These are phyloP conservation scores for Erodium chrysanthum DNA, from an alignment of 441 rosid species.

Conservation along the genomic window DNA sequence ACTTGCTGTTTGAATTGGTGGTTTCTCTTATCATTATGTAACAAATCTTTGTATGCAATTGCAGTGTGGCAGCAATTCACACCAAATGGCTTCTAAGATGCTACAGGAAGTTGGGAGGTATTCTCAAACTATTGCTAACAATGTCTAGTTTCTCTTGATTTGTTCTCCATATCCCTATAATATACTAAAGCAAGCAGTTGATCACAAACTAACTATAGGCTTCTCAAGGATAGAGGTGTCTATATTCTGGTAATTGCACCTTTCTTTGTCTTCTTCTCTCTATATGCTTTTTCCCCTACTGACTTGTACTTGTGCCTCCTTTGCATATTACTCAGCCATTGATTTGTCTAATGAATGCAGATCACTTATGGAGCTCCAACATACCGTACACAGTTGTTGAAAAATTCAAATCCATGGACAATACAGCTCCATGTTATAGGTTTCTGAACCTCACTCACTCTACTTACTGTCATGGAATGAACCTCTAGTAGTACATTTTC, in stretches of 20 bases:
- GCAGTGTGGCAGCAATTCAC: constrained; percentile 21
- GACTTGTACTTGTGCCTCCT: no score
- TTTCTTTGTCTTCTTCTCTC: background rate
- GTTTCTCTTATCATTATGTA: background rate
- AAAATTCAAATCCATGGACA: constrained; percentile 12
- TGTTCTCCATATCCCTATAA: no score
- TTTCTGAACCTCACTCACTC: background rate
- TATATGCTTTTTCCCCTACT: background rate
- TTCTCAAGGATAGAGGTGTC: constrained; percentile 22
- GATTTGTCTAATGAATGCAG: constrained; percentile 6
- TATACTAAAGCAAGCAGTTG: constrained; percentile 19
- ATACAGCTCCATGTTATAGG: constrained; percentile 24
- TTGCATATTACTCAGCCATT: no score
- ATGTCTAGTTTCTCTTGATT: constrained; percentile 11
- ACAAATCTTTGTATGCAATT: constrained; percentile 8
- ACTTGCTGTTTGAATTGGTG: background rate
- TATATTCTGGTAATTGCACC: constrained; percentile 19
- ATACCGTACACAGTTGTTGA: constrained; percentile 17
- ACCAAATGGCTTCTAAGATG: constrained; percentile 17
- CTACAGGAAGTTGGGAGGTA: constrained; percentile 23
- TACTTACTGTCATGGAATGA: background rate
- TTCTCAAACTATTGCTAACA: background rate
- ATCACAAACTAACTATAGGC: constrained; percentile 18
- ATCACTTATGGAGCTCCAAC: constrained; percentile 22
- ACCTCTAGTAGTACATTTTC: no score